Percentiles rank a stretch among this genome's conserved stretches.
phyloP scores from a whole-genome alignment of 1,284 basidiomycete species.

The Cryptococcus amylolentus region DNA sequence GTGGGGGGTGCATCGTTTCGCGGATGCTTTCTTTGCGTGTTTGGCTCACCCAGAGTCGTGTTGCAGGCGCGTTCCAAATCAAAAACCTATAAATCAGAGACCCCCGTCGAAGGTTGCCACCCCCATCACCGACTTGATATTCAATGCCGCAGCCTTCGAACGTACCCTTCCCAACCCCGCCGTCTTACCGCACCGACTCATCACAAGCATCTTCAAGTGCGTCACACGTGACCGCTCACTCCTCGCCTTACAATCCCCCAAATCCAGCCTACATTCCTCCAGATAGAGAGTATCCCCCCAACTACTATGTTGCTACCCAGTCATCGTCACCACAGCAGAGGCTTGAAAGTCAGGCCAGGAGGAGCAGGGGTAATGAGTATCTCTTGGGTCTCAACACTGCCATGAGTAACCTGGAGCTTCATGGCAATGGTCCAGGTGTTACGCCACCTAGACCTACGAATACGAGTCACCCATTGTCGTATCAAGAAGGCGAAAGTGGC shows the following conservation, averaged over 20 bases:
- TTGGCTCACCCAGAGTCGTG: no score
- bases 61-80: no score
- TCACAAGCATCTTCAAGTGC: neutral
- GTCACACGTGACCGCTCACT: neutral
- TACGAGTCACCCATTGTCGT: neutral
- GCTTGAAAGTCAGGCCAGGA: neutral
- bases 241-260: no score
- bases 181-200: neutral
- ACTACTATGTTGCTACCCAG: neutral
- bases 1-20: no score
- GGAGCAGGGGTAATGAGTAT: slow-evolving; percentile 8
- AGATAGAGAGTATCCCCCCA: no score
- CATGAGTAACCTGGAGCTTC: slow-evolving; percentile 4
- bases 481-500: neutral
- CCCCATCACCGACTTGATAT: no score
- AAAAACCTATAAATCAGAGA: no score
- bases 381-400: slow-evolving; percentile 8
- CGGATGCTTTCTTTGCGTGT: no score
- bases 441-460: neutral
- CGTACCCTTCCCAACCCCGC: neutral
- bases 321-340: neutral
- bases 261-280: no score
- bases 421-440: neutral
- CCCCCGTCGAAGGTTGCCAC: no score
- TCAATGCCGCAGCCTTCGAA: no score